Evolutionary conservation across 2,329 filamentous ascomycete species (phyloP).

Genomic region (Incumbomyces lentus): DNA sequence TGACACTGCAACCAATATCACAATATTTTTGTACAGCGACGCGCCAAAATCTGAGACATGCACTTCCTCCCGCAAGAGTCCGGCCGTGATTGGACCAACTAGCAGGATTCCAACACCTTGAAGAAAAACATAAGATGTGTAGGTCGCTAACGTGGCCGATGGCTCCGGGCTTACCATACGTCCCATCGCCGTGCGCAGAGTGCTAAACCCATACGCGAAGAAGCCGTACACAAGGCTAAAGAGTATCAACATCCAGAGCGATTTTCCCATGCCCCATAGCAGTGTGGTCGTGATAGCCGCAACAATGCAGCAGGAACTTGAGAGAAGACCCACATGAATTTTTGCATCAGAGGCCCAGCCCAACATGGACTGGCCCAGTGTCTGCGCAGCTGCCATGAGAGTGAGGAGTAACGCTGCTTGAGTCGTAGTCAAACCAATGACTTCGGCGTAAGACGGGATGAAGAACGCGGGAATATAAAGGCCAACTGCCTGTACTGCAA

Average conservation of each 20-base stretch:
- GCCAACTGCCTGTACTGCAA: conserved; percentile 26
- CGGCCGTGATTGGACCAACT: conserved; percentile 16
- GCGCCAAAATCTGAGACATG: too few relatives aligned
- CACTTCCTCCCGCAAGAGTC: too few relatives aligned
- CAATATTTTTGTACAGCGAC: too few relatives aligned
- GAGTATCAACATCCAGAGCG: conserved; percentile 31
- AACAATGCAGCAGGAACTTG: conserved; percentile 33
- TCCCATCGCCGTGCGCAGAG: conserved; percentile 35
- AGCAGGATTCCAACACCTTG: conserved; percentile 21
- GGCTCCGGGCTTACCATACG: conserved; percentile 10
- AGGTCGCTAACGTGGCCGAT: conserved; percentile 12
- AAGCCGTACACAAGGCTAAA: conserved; percentile 37
- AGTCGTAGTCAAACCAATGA: conserved; percentile 8
- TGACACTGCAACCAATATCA: too few relatives aligned
- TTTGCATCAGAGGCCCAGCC: conserved; percentile 32
- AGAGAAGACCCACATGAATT: conserved; percentile 31
- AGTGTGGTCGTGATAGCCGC: conserved; percentile 33
- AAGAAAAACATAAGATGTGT: conserved; percentile 16
- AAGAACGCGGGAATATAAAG: conserved; percentile 31
- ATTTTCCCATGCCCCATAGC: conserved; percentile 38
- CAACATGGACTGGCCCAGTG: conserved; percentile 26
- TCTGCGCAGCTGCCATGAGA: conserved; percentile 19
- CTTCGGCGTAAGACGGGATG: conserved; percentile 29
- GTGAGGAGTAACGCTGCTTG: conserved; percentile 15
- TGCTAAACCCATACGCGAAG: conserved; percentile 35